Evolutionary conservation across 768 basidiomycete species (phyloP), one percentile per base, ranked within the genome.

Genomic region (Leccinum sublutescens): DNA sequence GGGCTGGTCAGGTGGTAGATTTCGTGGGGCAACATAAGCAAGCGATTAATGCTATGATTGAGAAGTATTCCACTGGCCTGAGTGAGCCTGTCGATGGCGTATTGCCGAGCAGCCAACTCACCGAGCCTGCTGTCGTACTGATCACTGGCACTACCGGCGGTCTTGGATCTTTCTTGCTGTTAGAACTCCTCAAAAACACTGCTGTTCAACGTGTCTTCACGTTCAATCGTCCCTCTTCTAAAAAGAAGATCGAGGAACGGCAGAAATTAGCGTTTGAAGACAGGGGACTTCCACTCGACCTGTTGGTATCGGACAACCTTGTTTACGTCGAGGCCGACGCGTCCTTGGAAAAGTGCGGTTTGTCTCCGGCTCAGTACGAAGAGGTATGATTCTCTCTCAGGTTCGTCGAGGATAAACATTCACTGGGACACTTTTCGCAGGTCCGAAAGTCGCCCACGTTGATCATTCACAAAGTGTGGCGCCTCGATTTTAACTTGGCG

Each of bases 401-500:
- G 1, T 56, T n/a, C 15, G 14, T 25, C 23, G 23, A 15, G 21
- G 23, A 49, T 49, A 23, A 17, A 40, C 23, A 49, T 15, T 49
- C 12, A 27, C 23, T 43, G 2, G 51, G 2, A 7, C 14, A 5
- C 38, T 12, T 2, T 38, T 14, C 3, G 1, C 50, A 79, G 79
- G 63, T 80, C 2, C 65, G 65, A 2, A 57, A 59, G 2, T 72
- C 74, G 0, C 66, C 77, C 27, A 74, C 74, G 2, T 34, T 74
- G 25, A 68, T 80, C 51, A 75, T 80, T 21, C 79, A 80, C 55
- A 77, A 71, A 4, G 78, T 79, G 3, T 81, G 80, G 80, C 71
- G 68, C n/a, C 68, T 81, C 50, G 75, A 82, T 52, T 80, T 79
- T 58, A 80, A 76, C 54, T 55, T 77, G 34, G 67, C 67, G 3